Conservation (phyloP, 2,329 filamentous ascomycete genomes). For the Fonsecaea nubica region DNA sequence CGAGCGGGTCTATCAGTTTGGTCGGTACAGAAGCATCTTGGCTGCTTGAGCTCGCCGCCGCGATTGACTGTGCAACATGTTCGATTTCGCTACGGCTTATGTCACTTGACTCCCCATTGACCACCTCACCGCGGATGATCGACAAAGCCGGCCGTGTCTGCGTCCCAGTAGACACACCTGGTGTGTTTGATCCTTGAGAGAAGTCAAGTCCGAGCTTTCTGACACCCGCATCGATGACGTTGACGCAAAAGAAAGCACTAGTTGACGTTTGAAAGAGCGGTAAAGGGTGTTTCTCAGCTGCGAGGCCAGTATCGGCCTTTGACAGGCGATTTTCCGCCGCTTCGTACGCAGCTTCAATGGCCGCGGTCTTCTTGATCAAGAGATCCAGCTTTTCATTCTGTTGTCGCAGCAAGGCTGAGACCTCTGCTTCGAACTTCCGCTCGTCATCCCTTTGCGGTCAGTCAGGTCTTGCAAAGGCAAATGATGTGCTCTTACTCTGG, state of each 20-base stretch:
- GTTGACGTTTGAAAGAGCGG: slow-evolving; percentile 24
- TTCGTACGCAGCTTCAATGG: slow-evolving; percentile 12
- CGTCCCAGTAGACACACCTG: background rate
- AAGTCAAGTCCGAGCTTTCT: slow-evolving; percentile 1
- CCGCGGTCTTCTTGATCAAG: slow-evolving; percentile 18
- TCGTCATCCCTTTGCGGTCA: slow-evolving; percentile 15
- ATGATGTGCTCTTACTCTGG: slow-evolving; percentile 12
- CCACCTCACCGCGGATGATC: slow-evolving; percentile 20
- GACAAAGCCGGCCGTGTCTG: slow-evolving; percentile 11
- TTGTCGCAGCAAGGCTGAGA: slow-evolving; percentile 9
- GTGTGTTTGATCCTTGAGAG: background rate
- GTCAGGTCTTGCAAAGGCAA: background rate
- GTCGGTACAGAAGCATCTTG: background rate
- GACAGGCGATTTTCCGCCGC: background rate
- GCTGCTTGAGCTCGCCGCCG: background rate
- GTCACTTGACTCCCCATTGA: slow-evolving; percentile 20
- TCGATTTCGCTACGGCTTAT: slow-evolving; percentile 13
- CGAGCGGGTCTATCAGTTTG: background rate
- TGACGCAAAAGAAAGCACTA: slow-evolving; percentile 24
- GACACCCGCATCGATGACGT: slow-evolving; percentile 15
- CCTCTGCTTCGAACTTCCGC: slow-evolving; percentile 5
- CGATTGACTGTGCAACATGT: slow-evolving; percentile 3
- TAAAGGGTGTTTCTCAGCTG: slow-evolving; percentile 12
- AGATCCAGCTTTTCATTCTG: slow-evolving; percentile 26
- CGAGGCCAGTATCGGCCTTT: slow-evolving; percentile 1